Evolutionary conservation across 768 basidiomycete species (phyloP).

Genomic region (Pleurotus giganteus): DNA sequence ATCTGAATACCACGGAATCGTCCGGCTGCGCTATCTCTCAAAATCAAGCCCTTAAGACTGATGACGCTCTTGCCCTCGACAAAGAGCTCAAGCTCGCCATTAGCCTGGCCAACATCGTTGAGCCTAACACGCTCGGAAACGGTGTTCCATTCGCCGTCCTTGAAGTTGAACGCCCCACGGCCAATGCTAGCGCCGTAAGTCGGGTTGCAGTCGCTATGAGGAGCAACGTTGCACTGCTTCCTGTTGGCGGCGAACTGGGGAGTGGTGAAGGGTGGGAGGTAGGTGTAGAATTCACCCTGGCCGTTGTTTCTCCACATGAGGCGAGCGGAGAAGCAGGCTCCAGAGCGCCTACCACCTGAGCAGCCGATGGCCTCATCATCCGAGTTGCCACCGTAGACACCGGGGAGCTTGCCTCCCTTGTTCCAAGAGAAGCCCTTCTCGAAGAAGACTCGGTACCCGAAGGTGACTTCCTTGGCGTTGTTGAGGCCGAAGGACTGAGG

Average conservation of each 20-base stretch:
- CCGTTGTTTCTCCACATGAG: constrained; percentile 68
- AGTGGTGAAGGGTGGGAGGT: constrained; percentile 51
- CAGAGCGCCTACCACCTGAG: constrained; percentile 61
- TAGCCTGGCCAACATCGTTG: constrained; percentile 66
- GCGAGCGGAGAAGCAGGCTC: constrained; percentile 60
- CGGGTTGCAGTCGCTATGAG: constrained; percentile 54
- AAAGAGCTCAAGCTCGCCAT: constrained; percentile 73
- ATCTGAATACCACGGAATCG: constrained; percentile 66
- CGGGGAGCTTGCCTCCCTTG: constrained; percentile 72
- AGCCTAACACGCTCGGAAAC: constrained; percentile 69
- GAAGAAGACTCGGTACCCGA: constrained; percentile 64
- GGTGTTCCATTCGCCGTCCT: constrained; percentile 64
- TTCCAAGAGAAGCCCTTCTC: constrained; percentile 60
- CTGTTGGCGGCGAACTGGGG: constrained; percentile 43
- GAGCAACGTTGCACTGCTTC: constrained; percentile 45
- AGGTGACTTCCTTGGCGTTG: constrained; percentile 63
- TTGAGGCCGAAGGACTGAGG: constrained; percentile 49
- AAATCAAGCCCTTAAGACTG: constrained; percentile 50
- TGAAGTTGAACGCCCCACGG: constrained; percentile 65
- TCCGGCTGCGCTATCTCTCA: constrained; percentile 46
- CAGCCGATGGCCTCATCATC: constrained; percentile 47
- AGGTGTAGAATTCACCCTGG: constrained; percentile 68
- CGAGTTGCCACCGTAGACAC: constrained; percentile 62
- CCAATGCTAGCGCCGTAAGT: constrained; percentile 68
- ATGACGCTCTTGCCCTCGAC: constrained; percentile 65